These are phyloP conservation scores for Metroxylon sagu DNA, from an alignment of 176 grass and related monocot genomes.

Conservation along the genomic window DNA sequence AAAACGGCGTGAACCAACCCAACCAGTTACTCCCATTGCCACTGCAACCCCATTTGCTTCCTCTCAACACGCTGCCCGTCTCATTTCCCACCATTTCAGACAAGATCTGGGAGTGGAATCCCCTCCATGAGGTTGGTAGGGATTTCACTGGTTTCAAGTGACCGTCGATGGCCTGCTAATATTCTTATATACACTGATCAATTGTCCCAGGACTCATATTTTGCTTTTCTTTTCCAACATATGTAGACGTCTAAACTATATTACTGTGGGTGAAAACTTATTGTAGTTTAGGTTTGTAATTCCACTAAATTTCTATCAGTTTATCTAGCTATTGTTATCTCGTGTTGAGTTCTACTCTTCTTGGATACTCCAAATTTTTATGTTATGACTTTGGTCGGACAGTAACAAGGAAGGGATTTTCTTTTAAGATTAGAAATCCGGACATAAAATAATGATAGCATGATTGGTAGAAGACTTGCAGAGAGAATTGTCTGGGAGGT, in stretches of 20 bases:
- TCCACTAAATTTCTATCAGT: not conserved
- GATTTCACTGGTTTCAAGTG: conserved; percentile 77
- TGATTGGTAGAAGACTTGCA: conserved; percentile 63
- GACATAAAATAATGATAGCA: conserved; percentile 55
- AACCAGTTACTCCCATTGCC: conserved; percentile 21
- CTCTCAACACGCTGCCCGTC: conserved; percentile 25
- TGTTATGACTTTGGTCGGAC: conserved; percentile 18
- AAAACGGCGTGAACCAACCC: conserved; percentile 25
- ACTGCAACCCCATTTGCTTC: conserved; percentile 17
- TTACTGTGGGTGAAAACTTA: conserved; percentile 2
- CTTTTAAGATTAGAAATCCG: conserved; percentile 17
- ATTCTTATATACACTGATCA: conserved; percentile 4
- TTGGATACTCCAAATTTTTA: not conserved
- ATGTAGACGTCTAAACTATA: not conserved
- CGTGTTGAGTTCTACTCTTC: not conserved
- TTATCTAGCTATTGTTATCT: not conserved
- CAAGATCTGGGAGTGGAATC: conserved; percentile 92
- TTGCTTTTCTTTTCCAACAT: conserved; percentile 6
- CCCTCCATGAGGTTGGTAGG: conserved; percentile 39
- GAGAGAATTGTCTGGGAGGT: conserved; percentile 16
- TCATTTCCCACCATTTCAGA: conserved; percentile 51
- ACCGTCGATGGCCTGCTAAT: not conserved
- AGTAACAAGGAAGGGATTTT: too few relatives aligned
- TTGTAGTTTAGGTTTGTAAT: not conserved
- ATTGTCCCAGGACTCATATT: conserved; percentile 2